Percentiles rank a stretch among this genome's conserved stretches.
Conservation (phyloP, 2,329 filamentous ascomycete genomes). For the Alternaria sp. region DNA sequence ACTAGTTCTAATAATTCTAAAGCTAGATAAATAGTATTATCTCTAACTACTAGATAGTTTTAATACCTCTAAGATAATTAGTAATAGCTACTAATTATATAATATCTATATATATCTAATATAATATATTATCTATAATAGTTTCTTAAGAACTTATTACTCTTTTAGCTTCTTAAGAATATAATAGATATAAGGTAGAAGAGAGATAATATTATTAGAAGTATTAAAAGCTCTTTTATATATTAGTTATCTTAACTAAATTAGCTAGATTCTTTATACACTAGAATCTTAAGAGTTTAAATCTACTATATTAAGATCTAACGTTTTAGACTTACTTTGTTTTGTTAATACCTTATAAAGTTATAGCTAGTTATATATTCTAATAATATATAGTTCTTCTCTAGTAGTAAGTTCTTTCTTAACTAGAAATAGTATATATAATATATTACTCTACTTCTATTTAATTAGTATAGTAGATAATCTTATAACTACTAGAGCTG, state of each 20-base stretch:
- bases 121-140: neutral
- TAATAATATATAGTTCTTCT: neutral
- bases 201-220: neutral
- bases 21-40: neutral
- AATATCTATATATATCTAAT: neutral
- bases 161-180: neutral
- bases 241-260: slow-evolving; percentile 1
- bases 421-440: neutral
- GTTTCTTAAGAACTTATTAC: slow-evolving; percentile 1
- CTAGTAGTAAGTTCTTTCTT: neutral
- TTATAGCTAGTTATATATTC: neutral
- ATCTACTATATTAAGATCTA: neutral
- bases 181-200: neutral
- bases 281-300: neutral
- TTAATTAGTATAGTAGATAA: neutral
- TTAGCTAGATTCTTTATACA: neutral
- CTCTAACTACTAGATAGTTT: neutral
- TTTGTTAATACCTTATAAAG: neutral
- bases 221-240: slow-evolving; percentile 4
- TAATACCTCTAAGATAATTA: neutral
- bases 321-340: neutral
- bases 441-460: neutral
- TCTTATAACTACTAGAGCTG: neutral
- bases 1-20: neutral
- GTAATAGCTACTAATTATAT: neutral